Percentiles rank a stretch among this genome's conserved stretches.
These are phyloP conservation scores for Pseudogymnoascus sp. DNA, from an alignment of 2,329 filamentous ascomycete species.

Conservation along the genomic window DNA sequence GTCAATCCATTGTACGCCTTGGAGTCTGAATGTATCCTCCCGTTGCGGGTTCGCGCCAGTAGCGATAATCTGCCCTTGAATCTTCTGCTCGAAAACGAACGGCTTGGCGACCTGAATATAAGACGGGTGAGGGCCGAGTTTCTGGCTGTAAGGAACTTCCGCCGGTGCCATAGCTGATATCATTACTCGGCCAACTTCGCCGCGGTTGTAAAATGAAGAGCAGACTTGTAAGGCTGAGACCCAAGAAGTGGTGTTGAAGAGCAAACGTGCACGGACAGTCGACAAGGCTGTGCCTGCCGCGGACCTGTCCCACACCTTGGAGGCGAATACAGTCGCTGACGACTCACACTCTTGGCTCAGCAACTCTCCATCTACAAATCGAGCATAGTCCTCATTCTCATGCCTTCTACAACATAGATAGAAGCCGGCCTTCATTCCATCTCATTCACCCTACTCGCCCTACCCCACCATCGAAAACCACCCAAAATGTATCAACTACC, in stretches of 20 bases:
- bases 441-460: background rate
- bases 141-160: constrained; percentile 9
- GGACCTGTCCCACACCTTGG: background rate
- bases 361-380: background rate
- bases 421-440: background rate
- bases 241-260: background rate
- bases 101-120: constrained; percentile 42
- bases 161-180: constrained; percentile 18
- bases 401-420: background rate
- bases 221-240: background rate
- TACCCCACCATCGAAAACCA: background rate
- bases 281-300: constrained; percentile 5
- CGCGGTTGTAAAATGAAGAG: background rate
- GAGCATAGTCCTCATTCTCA: background rate
- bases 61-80: constrained; percentile 63
- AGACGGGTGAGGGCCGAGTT: constrained; percentile 24
- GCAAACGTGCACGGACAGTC: constrained; percentile 5
- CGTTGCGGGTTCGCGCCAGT: constrained; percentile 66
- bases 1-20: constrained; percentile 85
- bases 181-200: background rate
- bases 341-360: background rate
- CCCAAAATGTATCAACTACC: background rate
- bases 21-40: constrained; percentile 72
- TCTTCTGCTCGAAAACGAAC: constrained; percentile 74
- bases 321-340: background rate